Evolutionary conservation across 768 basidiomycete genomes (phyloP), one percentile per base, ranked within the genome.

Genomic region (Russula emetica): DNA sequence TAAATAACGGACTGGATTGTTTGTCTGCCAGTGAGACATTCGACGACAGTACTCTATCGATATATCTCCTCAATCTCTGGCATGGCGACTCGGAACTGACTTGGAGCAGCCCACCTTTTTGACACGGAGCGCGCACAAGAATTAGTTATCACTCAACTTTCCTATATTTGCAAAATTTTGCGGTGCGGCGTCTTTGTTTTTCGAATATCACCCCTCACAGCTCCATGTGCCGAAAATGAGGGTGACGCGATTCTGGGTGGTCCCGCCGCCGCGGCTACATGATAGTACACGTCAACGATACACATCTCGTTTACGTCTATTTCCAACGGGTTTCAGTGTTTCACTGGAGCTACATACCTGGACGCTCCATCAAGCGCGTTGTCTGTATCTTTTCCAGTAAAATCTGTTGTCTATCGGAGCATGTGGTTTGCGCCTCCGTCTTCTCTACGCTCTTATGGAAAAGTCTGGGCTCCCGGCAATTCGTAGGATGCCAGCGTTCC

Each of bases 291-390:
- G 53, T 55, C 53, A 55, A 55, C 34, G 6, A 32, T 20, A 10
- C 55, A 20, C 40, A 28, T 20, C 42, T 22, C 18, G 13, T 52
- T 58, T 63, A 63, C 62, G 62, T 58, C 50, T 5, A 47, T 52
- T 40, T 28, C 49, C 16, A 42, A 47, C 26, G n/a, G n/a, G n/a
- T n/a, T n/a, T n/a, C n/a, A n/a, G n/a, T n/a, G n/a, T 45, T 51
- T 42, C 24, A 5, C 4, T 20, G 26, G 47, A 30, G 36, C 49
- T 51, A 49, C n/a, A 58, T 28, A n/a, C n/a, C 52, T 44, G 49
- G 55, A 24, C 38, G 40, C 32, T 44, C 26, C 45, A 24, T 26
- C 49, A 30, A 7, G 42, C 3, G 16, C 20, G 34, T 40, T 24
- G 26, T 16, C 42, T 10, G 26, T 34, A 18, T 57, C 45, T 56